phyloP scores from a whole-genome alignment of 2,329 filamentous ascomycete species.

The Trichocomaceae sp. region DNA sequence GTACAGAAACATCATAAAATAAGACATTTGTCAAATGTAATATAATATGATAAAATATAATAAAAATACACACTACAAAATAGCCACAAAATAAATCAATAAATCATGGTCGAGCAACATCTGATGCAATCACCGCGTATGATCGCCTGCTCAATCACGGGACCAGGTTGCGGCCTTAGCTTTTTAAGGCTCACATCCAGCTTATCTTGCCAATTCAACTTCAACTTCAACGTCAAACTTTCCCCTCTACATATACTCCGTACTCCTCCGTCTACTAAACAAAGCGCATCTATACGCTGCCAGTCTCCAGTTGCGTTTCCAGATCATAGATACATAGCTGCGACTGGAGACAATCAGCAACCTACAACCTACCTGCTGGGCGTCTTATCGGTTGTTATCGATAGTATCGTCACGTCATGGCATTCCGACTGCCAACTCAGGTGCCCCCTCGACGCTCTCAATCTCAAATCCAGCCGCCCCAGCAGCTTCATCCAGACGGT shows the following conservation, averaged over 20 bases:
- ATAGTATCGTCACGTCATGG: conserved; percentile 21
- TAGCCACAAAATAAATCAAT: not conserved
- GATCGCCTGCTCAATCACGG: conserved; percentile 4
- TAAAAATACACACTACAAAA: not conserved
- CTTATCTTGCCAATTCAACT: not conserved
- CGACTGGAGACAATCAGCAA: not conserved
- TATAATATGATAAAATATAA: not conserved
- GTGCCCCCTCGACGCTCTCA: conserved; percentile 24
- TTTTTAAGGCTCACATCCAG: too few species aligned
- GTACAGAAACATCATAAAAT: too few species aligned
- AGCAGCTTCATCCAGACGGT: conserved; percentile 16
- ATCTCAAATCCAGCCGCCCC: not conserved
- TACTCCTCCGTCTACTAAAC: too few species aligned
- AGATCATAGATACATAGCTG: not conserved
- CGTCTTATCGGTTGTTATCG: conserved; percentile 11
- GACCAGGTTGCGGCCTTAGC: too few species aligned
- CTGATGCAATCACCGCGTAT: not conserved
- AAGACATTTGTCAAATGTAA: too few species aligned
- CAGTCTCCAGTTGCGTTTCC: not conserved
- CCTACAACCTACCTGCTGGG: not conserved
- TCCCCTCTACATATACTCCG: too few species aligned
- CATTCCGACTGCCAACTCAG: conserved; percentile 34
- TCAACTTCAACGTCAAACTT: too few species aligned
- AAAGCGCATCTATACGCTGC: not conserved
- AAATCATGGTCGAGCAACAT: not conserved